Evolutionary conservation across 371 early-diverging fungal species (phyloP).

Genomic region (Chytridiales sp.): DNA sequence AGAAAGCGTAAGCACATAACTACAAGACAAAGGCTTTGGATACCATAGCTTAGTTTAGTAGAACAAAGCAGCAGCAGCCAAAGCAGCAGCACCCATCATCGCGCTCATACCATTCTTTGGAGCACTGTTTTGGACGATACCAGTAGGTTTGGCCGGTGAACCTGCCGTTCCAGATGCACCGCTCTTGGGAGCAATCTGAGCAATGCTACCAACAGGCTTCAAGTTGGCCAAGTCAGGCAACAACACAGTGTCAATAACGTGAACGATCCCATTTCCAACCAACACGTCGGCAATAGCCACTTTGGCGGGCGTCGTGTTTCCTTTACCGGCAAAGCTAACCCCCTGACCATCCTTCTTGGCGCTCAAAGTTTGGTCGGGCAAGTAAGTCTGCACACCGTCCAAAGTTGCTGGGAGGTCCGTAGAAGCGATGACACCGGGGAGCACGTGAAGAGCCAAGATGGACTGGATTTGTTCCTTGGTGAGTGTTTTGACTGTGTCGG

Average conservation of each 20-base stretch:
- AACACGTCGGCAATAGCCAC: conserved; percentile 38
- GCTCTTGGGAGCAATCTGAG: not conserved
- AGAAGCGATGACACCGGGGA: conserved; percentile 22
- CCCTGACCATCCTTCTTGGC: conserved; percentile 17
- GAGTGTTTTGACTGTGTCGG: conserved; percentile 18
- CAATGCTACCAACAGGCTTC: not conserved
- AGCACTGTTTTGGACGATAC: not conserved
- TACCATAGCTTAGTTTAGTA: no score
- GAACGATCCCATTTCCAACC: conserved; percentile 36
- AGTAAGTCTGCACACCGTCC: conserved; percentile 21
- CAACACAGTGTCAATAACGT: conserved; percentile 42
- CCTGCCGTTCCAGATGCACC: not conserved
- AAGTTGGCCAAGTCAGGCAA: not conserved
- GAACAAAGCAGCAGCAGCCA: conserved; percentile 9
- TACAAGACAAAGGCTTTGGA: no score
- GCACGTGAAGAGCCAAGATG: conserved; percentile 35
- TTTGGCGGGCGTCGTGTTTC: conserved; percentile 32
- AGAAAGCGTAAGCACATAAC: no score
- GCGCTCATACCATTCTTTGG: not conserved
- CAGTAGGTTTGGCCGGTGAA: not conserved
- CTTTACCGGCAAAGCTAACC: conserved; percentile 33
- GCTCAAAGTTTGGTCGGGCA: conserved; percentile 17
- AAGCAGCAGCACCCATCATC: conserved; percentile 9
- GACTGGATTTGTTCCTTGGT: conserved; percentile 26
- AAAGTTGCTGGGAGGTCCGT: conserved; percentile 25